A percentile compares a stretch with the other conserved stretches of the same genome.
Conservation (phyloP, 2,329 filamentous ascomycete species). For the Nectriaceae sp. region DNA sequence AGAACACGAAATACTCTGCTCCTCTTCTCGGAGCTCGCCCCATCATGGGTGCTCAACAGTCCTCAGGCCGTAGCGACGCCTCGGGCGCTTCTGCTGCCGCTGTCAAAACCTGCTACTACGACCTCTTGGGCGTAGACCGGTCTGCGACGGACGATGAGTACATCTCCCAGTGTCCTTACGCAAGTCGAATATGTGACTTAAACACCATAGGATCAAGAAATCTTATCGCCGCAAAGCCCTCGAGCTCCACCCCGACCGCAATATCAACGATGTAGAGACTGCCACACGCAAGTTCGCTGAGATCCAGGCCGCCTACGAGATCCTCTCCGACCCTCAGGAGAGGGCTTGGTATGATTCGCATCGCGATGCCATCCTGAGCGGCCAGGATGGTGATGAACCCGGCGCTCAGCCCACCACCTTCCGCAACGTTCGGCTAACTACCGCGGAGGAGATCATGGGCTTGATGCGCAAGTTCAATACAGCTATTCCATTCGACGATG, state of each 20-base stretch:
- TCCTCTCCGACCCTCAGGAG: conserved; percentile 95
- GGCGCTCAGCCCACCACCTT: conserved; percentile 59
- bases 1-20: too few species aligned
- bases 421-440: conserved; percentile 73
- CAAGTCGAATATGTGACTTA: too few species aligned
- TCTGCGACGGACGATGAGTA: conserved; percentile 81
- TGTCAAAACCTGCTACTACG: conserved; percentile 79
- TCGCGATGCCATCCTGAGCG: conserved; percentile 77
- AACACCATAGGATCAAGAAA: conserved; percentile 78
- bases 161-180: conserved; percentile 24
- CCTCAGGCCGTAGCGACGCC: conserved; percentile 42
- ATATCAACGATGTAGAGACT: conserved; percentile 80
- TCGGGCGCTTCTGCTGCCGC: conserved; percentile 26
- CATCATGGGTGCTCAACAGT: conserved; percentile 59
- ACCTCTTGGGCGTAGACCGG: conserved; percentile 73
- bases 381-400: conserved; percentile 51
- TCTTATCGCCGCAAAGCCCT: conserved; percentile 89
- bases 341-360: conserved; percentile 98
- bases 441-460: conserved; percentile 74
- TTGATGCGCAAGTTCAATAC: conserved; percentile 81
- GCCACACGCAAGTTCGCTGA: conserved; percentile 88
- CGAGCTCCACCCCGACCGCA: conserved; percentile 92
- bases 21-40: too few species aligned
- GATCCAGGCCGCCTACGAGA: conserved; percentile 88
- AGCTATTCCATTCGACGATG: conserved; percentile 77